Evolutionary conservation across 768 basidiomycete genomes (phyloP).

Genomic region (Lactarius sanguifluus): DNA sequence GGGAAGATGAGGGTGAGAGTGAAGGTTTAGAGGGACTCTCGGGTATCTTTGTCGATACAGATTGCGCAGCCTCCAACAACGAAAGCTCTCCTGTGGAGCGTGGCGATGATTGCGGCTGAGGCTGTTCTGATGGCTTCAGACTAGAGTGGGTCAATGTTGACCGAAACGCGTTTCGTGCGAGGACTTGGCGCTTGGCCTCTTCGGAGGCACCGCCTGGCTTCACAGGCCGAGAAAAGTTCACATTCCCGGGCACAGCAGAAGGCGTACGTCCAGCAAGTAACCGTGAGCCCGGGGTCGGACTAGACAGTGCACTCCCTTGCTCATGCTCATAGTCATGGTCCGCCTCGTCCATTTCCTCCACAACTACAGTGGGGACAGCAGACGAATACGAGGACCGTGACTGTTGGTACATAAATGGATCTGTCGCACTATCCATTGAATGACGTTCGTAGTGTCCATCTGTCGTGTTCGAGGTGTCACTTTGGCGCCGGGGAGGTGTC

Average conservation of each 20-base stretch:
- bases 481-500: background rate
- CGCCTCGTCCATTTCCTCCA: conserved; percentile 35
- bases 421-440: conserved; percentile 15
- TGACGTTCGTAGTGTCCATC: background rate
- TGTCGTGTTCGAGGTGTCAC: background rate
- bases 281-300: conserved; percentile 28
- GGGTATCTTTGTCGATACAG: background rate
- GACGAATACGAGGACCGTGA: conserved; percentile 21
- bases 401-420: conserved; percentile 29
- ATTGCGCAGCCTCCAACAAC: conserved; percentile 20
- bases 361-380: conserved; percentile 51
- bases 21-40: background rate
- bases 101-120: conserved; percentile 17
- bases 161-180: conserved; percentile 58
- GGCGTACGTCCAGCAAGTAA: conserved; percentile 40
- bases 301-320: conserved; percentile 28
- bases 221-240: conserved; percentile 67
- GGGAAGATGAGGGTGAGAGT: conserved; percentile 5
- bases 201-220: conserved; percentile 45
- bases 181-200: conserved; percentile 44
- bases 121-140: conserved; percentile 13
- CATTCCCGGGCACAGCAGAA: conserved; percentile 44
- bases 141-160: conserved; percentile 13
- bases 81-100: conserved; percentile 1
- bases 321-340: background rate